Conservation (phyloP, 75 land plant genomes). For the Pinus albicaulis region DNA sequence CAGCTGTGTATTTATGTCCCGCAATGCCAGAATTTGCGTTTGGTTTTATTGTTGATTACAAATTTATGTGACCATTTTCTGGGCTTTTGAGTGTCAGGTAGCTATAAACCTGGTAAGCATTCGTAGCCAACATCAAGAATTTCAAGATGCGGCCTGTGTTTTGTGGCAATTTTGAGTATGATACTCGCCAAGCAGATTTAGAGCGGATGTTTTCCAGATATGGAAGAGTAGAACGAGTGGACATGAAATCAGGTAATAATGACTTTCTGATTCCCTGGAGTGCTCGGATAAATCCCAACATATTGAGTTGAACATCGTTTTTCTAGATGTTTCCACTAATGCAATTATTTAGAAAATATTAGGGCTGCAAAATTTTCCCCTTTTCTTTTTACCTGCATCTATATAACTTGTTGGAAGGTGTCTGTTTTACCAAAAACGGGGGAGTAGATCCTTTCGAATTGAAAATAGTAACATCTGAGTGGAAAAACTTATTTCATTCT, state of each 20-base stretch:
- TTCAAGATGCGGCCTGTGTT: constrained; percentile 67
- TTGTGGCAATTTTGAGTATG: constrained; percentile 81
- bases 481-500: too few species aligned
- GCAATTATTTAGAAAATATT: not conserved
- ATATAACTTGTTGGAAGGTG: too few species aligned
- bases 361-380: too few species aligned
- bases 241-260: constrained; percentile 83
- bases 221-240: constrained; percentile 81
- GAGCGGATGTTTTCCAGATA: constrained; percentile 73
- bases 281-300: not conserved
- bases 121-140: not conserved
- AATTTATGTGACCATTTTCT: not conserved
- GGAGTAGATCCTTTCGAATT: too few species aligned
- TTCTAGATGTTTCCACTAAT: not conserved
- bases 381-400: too few species aligned
- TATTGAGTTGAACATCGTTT: not conserved
- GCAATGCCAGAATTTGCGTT: not conserved
- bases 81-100: not conserved
- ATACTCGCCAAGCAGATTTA: constrained; percentile 79
- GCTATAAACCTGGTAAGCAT: not conserved
- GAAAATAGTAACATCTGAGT: too few species aligned
- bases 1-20: not conserved
- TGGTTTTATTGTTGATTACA: not conserved
- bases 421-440: too few species aligned
- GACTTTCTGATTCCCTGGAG: not conserved